Evolutionary conservation across 2,329 filamentous ascomycete genomes (phyloP).

Genomic region (Aciculosporium take): DNA sequence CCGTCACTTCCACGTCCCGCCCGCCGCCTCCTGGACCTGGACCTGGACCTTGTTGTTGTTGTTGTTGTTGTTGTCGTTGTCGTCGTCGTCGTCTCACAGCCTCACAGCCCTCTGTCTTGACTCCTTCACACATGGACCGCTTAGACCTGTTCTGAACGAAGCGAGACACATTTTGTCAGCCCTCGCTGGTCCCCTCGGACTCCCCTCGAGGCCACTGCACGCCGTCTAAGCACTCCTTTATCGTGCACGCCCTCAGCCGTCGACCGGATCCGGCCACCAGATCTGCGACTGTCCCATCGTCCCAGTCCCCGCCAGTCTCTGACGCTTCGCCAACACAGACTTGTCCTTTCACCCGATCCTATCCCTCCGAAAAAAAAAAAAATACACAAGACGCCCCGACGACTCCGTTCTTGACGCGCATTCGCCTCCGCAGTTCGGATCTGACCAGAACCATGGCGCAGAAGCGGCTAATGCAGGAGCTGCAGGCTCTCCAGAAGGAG

Average conservation of each 20-base stretch:
- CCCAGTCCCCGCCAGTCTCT: not conserved
- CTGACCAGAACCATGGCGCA: conserved; percentile 29
- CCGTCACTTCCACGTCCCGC: conserved; percentile 8
- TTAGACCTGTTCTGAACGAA: not conserved
- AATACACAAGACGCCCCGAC: not conserved
- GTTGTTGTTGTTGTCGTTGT: too few relatives aligned
- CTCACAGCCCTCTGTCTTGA: not conserved
- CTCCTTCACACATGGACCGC: not conserved
- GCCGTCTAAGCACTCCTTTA: not conserved
- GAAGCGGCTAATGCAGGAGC: conserved; percentile 79
- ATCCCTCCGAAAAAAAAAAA: not conserved
- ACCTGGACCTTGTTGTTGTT: too few relatives aligned
- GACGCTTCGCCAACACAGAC: not conserved
- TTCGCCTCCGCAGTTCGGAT: not conserved
- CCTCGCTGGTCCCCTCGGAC: not conserved
- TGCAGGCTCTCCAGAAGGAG: conserved; percentile 69
- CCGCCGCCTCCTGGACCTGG: not conserved
- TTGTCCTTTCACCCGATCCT: too few relatives aligned
- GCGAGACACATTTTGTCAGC: not conserved
- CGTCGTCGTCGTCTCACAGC: too few relatives aligned
- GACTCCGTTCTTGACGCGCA: not conserved
- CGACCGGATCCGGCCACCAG: not conserved
- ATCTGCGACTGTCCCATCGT: not conserved
- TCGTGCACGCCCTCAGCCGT: too few relatives aligned
- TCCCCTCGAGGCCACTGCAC: not conserved